phyloP scores from a whole-genome alignment of 805 yeast genomes.

The Starmerella vitae region DNA sequence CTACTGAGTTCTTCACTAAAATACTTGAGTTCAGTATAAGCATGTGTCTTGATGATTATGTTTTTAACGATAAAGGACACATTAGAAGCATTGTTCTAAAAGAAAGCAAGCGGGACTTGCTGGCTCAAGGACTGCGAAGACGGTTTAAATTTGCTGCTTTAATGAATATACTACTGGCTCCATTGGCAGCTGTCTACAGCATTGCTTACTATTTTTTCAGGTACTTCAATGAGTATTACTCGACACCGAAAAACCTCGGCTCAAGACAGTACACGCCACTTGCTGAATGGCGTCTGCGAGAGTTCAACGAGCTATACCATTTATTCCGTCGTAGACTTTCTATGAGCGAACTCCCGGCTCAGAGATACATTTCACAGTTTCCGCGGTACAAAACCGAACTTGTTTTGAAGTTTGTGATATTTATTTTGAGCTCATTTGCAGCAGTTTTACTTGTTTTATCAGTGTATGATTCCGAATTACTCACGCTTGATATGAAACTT shows the following conservation, averaged over 20 bases:
- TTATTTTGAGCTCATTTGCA: constrained; percentile 76
- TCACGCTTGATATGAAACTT: constrained; percentile 81
- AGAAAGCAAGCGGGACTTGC: constrained; percentile 50
- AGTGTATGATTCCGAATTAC: constrained; percentile 73
- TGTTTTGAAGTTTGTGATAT: constrained; percentile 46
- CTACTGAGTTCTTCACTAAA: constrained; percentile 46
- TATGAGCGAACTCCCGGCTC: constrained; percentile 65
- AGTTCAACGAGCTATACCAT: constrained; percentile 85
- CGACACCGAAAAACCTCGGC: constrained; percentile 71
- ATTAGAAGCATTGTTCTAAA: constrained; percentile 57
- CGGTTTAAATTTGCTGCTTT: constrained; percentile 81
- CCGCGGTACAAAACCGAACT: constrained; percentile 63
- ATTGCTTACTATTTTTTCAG: constrained; percentile 71
- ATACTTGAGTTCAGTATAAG: constrained; percentile 92
- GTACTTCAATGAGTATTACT: constrained; percentile 83
- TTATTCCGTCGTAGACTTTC: constrained; percentile 68
- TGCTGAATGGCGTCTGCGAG: constrained; percentile 92
- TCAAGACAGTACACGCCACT: constrained; percentile 82
- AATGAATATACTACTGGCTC: constrained; percentile 68
- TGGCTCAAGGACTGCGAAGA: constrained; percentile 57
- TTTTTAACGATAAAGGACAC: constrained; percentile 74
- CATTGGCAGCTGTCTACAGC: constrained; percentile 74
- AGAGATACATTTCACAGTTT: constrained; percentile 75
- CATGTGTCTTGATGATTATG: constrained; percentile 72
- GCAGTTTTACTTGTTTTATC: constrained; percentile 73